Evolutionary conservation across 2,329 filamentous ascomycete genomes (phyloP).

Genomic region (Laburnicola sp.): DNA sequence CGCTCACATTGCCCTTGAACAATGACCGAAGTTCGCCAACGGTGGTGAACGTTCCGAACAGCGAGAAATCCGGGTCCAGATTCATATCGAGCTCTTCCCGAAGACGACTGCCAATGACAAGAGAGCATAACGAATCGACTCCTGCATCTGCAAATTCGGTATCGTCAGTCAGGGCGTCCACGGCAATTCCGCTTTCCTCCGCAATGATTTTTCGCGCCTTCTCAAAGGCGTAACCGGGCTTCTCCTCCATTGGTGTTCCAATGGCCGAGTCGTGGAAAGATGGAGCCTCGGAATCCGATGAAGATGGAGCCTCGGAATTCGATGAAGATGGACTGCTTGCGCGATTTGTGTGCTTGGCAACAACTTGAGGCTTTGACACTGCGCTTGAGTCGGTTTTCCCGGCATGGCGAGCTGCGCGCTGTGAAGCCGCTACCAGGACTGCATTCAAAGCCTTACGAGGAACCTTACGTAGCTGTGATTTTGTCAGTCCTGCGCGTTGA

Average conservation of each 20-base stretch:
- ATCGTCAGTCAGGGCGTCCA: slow-evolving; percentile 61
- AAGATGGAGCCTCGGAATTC: slow-evolving; percentile 1
- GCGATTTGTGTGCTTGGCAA: too few relatives aligned
- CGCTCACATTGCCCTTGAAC: slow-evolving; percentile 53
- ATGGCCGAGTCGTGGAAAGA: slow-evolving; percentile 38
- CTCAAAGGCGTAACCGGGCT: slow-evolving; percentile 52
- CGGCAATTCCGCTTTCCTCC: slow-evolving; percentile 63
- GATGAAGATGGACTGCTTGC: too few relatives aligned
- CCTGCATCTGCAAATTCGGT: slow-evolving; percentile 64
- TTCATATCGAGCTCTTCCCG: slow-evolving; percentile 64
- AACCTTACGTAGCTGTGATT: too few relatives aligned
- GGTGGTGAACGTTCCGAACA: slow-evolving; percentile 61
- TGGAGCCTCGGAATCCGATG: too few relatives aligned
- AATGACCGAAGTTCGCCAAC: slow-evolving; percentile 64
- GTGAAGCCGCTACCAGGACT: too few relatives aligned
- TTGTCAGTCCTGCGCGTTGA: too few relatives aligned
- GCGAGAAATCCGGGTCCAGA: slow-evolving; percentile 62
- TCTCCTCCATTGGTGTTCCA: slow-evolving; percentile 55
- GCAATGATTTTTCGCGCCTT: slow-evolving; percentile 67
- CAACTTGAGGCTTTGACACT: too few relatives aligned
- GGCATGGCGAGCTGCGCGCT: not conserved
- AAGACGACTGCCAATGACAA: slow-evolving; percentile 64
- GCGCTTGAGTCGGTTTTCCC: too few relatives aligned
- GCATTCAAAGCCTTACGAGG: too few relatives aligned
- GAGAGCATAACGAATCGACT: slow-evolving; percentile 64